phyloP scores from a whole-genome alignment of 1,139 yeast species.

The Candida sp. region DNA sequence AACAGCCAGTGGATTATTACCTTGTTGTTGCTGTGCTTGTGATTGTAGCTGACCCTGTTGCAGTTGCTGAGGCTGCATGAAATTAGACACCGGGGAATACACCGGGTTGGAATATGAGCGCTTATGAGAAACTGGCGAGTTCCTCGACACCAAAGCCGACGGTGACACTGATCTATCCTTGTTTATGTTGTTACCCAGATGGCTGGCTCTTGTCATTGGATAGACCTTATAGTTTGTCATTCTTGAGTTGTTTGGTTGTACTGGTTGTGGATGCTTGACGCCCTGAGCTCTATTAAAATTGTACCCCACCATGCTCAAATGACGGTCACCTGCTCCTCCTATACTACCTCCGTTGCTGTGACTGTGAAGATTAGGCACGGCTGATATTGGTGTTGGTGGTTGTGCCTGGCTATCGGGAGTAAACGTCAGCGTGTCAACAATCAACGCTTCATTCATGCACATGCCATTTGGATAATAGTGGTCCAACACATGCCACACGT shows the following conservation, averaged over 20 bases:
- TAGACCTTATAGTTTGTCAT: slow-evolving; percentile 5
- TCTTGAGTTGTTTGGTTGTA: slow-evolving; percentile 13
- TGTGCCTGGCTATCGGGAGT: slow-evolving; percentile 1
- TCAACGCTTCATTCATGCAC: slow-evolving; percentile 68
- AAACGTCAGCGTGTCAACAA: slow-evolving; percentile 44
- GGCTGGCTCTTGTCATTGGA: slow-evolving; percentile 14
- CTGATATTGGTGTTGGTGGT: slow-evolving; percentile 2
- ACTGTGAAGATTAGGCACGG: not conserved
- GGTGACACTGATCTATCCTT: slow-evolving; percentile 42
- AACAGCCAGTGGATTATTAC: slow-evolving; percentile 32
- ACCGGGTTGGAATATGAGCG: slow-evolving; percentile 42
- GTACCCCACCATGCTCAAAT: not conserved
- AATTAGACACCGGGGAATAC: slow-evolving; percentile 25
- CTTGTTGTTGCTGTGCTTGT: slow-evolving; percentile 8
- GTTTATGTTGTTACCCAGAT: slow-evolving; percentile 10
- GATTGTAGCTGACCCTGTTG: slow-evolving; percentile 15
- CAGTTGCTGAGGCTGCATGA: slow-evolving; percentile 10
- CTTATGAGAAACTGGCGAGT: slow-evolving; percentile 24
- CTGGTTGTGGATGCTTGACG: slow-evolving; percentile 12
- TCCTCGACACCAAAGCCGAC: slow-evolving; percentile 8
- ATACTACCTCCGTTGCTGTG: not conserved
- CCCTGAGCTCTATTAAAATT: slow-evolving; percentile 2
- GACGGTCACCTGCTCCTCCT: not conserved
- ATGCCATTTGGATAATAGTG: slow-evolving; percentile 69
- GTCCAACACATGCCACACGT: slow-evolving; percentile 64